Conservation (phyloP, 2,329 filamentous ascomycete species). For the Bipolaris victoriae region DNA sequence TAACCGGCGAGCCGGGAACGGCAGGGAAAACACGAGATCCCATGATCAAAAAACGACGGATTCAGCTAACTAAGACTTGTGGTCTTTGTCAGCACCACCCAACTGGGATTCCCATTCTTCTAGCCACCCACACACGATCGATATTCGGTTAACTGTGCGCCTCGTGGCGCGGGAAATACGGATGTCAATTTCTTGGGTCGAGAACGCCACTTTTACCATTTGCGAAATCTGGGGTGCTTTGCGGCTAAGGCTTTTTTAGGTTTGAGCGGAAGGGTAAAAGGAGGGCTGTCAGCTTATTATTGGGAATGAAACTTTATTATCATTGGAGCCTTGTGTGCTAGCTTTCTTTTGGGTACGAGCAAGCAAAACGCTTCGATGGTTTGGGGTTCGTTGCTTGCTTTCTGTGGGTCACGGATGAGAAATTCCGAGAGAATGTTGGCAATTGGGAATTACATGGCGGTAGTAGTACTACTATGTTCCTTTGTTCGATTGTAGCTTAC, state of each 20-base stretch:
- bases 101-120: not conserved
- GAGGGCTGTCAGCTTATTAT: not conserved
- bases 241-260: not conserved
- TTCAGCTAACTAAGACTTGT: not conserved
- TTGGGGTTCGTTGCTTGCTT: too few relatives aligned
- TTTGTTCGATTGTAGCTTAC: too few relatives aligned
- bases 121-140: not conserved
- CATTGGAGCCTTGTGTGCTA: too few relatives aligned
- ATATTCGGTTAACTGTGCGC: not conserved
- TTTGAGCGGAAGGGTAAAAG: not conserved
- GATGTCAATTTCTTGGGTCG: not conserved
- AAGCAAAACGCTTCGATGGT: too few relatives aligned
- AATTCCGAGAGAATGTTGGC: too few relatives aligned
- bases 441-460: too few relatives aligned
- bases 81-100: not conserved
- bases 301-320: not conserved
- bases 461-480: too few relatives aligned
- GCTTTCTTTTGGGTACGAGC: too few relatives aligned
- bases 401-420: too few relatives aligned
- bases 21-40: conserved; percentile 13
- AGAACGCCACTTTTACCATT: not conserved
- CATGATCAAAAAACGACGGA: not conserved
- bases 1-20: not conserved
- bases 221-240: not conserved
- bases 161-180: not conserved